phyloP scores from a whole-genome alignment of 129 eudicot species.

The Cynara cardunculus region DNA sequence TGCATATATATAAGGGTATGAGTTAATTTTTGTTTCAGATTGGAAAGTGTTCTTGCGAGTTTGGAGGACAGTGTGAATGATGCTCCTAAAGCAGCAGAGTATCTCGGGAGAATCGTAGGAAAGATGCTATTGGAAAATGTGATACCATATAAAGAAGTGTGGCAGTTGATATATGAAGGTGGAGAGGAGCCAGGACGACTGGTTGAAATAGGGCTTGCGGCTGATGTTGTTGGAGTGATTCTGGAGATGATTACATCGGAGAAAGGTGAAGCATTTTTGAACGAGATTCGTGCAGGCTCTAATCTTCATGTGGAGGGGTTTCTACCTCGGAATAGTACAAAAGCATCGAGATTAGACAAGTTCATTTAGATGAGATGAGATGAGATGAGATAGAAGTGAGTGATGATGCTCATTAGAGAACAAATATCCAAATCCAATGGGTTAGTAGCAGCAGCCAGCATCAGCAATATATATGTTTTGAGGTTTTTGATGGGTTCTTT shows the following conservation, averaged over 20 bases:
- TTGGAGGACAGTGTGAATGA: slow-evolving; percentile 78
- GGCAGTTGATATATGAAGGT: slow-evolving; percentile 57
- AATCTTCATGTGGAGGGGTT: slow-evolving; percentile 44
- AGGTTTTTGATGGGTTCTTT: background rate
- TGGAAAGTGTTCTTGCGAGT: slow-evolving; percentile 49
- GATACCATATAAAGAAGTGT: slow-evolving; percentile 46
- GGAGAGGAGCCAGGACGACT: slow-evolving; percentile 74
- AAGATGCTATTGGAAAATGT: slow-evolving; percentile 46
- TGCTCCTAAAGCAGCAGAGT: slow-evolving; percentile 87
- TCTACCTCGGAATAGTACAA: slow-evolving; percentile 49
- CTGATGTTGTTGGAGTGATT: slow-evolving; percentile 53
- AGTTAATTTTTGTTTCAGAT: slow-evolving; percentile 32
- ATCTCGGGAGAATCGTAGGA: slow-evolving; percentile 63
- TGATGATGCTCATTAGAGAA: slow-evolving; percentile 31
- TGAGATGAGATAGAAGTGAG: slow-evolving; percentile 1
- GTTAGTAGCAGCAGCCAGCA: background rate
- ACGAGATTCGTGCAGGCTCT: slow-evolving; percentile 38
- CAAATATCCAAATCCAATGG: slow-evolving; percentile 1
- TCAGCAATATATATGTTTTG: slow-evolving; percentile 11
- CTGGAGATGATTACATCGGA: slow-evolving; percentile 52
- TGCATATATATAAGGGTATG: background rate
- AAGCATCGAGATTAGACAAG: slow-evolving; percentile 51
- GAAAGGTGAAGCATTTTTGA: slow-evolving; percentile 51
- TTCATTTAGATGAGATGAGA: slow-evolving; percentile 45
- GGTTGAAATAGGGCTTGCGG: slow-evolving; percentile 60